Conservation (phyloP, 495 filamentous ascomycete species). For the Penicillium crystallinum region DNA sequence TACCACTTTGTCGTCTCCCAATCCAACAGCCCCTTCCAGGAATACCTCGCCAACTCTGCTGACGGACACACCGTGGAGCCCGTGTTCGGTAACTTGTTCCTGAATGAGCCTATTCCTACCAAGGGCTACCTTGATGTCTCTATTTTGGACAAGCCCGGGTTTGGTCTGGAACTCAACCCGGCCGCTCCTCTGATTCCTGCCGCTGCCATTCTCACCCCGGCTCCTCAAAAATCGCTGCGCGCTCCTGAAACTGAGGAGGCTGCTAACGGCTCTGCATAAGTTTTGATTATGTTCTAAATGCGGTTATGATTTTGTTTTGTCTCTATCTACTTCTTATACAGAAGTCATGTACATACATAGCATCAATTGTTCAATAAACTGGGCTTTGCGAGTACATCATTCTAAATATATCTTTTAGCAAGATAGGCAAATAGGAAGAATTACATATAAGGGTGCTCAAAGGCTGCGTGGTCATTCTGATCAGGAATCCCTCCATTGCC, state of each 20-base stretch:
- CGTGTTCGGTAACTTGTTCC: constrained; percentile 85
- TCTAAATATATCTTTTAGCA: background rate
- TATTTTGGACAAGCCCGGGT: constrained; percentile 82
- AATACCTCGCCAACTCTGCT: constrained; percentile 87
- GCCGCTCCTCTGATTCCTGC: constrained; percentile 73
- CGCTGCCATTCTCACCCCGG: constrained; percentile 61
- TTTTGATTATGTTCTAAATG: background rate
- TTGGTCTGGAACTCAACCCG: constrained; percentile 82
- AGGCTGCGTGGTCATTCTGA: too few species aligned
- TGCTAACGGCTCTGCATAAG: constrained; percentile 19
- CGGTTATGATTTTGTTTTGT: background rate
- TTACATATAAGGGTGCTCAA: too few species aligned
- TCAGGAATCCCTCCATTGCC: too few species aligned
- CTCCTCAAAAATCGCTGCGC: constrained; percentile 56
- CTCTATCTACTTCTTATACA: background rate
- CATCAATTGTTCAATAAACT: constrained; percentile 15
- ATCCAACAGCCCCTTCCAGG: constrained; percentile 86
- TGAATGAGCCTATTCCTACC: constrained; percentile 83
- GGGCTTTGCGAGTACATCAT: constrained; percentile 6
- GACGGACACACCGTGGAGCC: constrained; percentile 84
- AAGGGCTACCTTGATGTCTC: constrained; percentile 74
- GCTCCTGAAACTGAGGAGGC: constrained; percentile 32
- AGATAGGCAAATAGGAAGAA: too few species aligned
- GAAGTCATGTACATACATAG: constrained; percentile 6
- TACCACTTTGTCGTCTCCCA: constrained; percentile 94